Evolutionary conservation across 176 grass and related monocot genomes (phyloP).

Genomic region (Avena atlantica): DNA sequence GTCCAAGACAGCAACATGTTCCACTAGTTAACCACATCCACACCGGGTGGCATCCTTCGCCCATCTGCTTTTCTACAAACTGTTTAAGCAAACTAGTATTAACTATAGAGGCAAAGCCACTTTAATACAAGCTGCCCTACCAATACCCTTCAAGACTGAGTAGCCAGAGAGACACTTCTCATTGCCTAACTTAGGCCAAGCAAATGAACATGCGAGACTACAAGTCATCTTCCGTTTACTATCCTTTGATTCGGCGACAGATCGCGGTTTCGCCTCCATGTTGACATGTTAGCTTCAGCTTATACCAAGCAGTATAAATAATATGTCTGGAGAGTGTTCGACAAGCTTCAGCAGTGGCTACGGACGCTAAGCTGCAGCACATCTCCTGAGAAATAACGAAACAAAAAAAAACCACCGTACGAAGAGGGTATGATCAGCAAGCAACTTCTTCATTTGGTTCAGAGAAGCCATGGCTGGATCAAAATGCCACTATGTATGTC

Average conservation of each 20-base stretch:
- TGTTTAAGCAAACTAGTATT: not conserved
- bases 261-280: constrained; percentile 20
- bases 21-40: not conserved
- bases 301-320: constrained; percentile 17
- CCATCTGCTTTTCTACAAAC: constrained; percentile 17
- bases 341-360: not conserved
- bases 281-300: not conserved
- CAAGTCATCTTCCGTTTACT: not conserved
- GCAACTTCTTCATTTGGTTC: not conserved
- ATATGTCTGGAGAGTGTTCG: not conserved
- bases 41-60: not conserved
- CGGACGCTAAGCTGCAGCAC: not conserved
- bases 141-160: constrained; percentile 34
- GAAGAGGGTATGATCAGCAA: constrained; percentile 20
- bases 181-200: constrained; percentile 17
- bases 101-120: constrained; percentile 14
- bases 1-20: constrained; percentile 24
- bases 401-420: constrained; percentile 39
- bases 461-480: constrained; percentile 27
- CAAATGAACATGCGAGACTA: not conserved
- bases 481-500: constrained; percentile 11
- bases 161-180: constrained; percentile 3
- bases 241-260: constrained; percentile 12
- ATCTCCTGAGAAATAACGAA: constrained; percentile 37
- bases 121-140: constrained; percentile 34